Evolutionary conservation across 2,329 filamentous ascomycete species (phyloP).

Genomic region (Colletotrichum truncatum): DNA sequence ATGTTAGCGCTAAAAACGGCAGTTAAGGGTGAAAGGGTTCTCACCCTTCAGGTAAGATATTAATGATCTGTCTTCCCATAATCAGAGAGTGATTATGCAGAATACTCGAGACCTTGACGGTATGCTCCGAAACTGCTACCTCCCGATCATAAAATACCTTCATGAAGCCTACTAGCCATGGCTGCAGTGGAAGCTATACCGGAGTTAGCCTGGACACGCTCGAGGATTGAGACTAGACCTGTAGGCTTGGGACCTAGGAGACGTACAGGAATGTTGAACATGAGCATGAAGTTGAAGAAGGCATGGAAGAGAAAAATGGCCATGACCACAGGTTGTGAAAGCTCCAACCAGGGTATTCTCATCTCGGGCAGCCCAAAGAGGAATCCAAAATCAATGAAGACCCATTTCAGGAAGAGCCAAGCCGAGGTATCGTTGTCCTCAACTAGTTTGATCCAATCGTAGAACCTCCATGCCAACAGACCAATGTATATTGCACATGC

Average conservation of each 20-base stretch:
- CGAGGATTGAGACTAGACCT: neutral
- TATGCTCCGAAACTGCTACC: constrained; percentile 90
- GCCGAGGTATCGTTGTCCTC: constrained; percentile 89
- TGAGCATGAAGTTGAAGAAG: constrained; percentile 82
- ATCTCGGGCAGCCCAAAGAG: constrained; percentile 87
- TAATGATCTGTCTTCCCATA: constrained; percentile 95
- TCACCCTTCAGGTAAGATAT: constrained; percentile 93
- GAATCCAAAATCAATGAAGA: constrained; percentile 84
- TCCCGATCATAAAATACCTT: constrained; percentile 93
- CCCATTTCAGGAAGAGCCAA: constrained; percentile 93
- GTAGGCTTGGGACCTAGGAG: neutral
- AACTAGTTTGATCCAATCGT: constrained; percentile 82
- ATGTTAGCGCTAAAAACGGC: neutral
- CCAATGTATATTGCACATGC: constrained; percentile 80
- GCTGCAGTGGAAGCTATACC: constrained; percentile 73
- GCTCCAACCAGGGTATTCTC: constrained; percentile 96
- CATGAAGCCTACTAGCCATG: constrained; percentile 76
- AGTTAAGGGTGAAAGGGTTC: constrained; percentile 31
- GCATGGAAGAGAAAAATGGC: constrained; percentile 77
- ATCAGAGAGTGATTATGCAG: constrained; percentile 94
- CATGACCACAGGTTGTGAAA: constrained; percentile 79
- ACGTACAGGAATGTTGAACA: constrained; percentile 87
- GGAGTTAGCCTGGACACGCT: neutral
- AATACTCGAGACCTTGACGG: constrained; percentile 87
- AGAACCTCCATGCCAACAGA: constrained; percentile 84